A percentile compares a stretch with the other conserved stretches of the same genome.
Conservation (phyloP, 768 basidiomycete genomes). For the Cyclocybe cylindracea region DNA sequence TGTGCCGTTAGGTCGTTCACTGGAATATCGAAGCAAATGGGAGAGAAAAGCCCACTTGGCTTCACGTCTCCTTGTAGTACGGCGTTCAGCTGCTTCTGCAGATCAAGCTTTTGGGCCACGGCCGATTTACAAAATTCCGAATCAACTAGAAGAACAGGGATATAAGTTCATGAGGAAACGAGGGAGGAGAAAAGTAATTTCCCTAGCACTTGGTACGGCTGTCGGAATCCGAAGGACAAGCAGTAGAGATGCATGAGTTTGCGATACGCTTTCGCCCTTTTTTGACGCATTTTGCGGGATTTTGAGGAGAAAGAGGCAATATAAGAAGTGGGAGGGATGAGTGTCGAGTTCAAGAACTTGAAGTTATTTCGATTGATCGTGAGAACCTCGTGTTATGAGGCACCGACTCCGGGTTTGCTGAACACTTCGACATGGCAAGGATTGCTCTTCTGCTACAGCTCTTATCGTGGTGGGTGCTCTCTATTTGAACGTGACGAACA, state of each 20-base stretch:
- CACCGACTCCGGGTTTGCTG: neutral
- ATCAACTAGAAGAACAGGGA: constrained; percentile 58
- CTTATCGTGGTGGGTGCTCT: constrained; percentile 27
- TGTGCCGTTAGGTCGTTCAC: constrained; percentile 40
- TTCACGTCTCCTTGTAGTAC: constrained; percentile 89
- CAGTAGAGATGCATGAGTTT: constrained; percentile 93
- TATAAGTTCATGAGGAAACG: constrained; percentile 7
- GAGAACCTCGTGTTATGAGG: neutral
- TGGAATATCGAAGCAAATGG: constrained; percentile 9
- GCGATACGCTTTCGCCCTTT: constrained; percentile 91
- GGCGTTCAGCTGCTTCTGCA: constrained; percentile 69
- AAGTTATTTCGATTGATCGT: too few species aligned
- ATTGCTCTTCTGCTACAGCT: constrained; percentile 22
- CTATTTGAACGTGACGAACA: neutral
- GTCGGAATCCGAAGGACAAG: constrained; percentile 85
- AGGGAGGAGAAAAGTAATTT: constrained; percentile 19
- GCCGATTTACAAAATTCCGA: constrained; percentile 78
- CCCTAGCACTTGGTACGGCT: constrained; percentile 95
- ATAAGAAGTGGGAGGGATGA: neutral
- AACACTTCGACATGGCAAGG: constrained; percentile 19
- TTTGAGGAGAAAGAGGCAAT: neutral
- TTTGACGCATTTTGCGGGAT: constrained; percentile 76
- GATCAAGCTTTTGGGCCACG: constrained; percentile 69
- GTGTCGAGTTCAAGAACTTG: neutral
- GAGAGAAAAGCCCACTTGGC: constrained; percentile 67